A percentile compares a stretch with the other conserved stretches of the same genome.
These are phyloP conservation scores for Psilocybe cubensis DNA, from an alignment of 768 basidiomycete genomes.

Conservation along the genomic window DNA sequence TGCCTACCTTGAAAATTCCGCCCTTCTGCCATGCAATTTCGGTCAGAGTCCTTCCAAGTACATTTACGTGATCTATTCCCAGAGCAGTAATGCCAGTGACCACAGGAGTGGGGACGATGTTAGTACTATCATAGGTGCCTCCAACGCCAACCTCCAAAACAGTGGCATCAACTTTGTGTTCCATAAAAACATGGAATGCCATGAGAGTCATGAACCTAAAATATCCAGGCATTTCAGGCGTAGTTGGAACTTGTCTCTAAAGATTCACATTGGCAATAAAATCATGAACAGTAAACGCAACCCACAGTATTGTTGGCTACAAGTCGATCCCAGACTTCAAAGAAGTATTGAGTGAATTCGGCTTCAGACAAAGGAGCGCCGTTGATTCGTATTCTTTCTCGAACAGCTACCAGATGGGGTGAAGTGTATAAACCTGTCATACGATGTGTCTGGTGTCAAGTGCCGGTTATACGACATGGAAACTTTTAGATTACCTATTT, in stretches of 20 bases:
- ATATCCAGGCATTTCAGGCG: conserved; percentile 83
- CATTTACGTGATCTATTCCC: conserved; percentile 88
- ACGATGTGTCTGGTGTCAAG: background rate
- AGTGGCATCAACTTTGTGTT: conserved; percentile 84
- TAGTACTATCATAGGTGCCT: conserved; percentile 93
- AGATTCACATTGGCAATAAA: background rate
- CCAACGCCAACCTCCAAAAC: conserved; percentile 97
- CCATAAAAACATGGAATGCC: conserved; percentile 88
- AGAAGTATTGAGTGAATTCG: conserved; percentile 89
- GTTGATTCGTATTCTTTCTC: conserved; percentile 94
- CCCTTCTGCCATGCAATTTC: conserved; percentile 97
- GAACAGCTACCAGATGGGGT: conserved; percentile 93
- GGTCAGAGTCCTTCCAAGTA: conserved; percentile 84
- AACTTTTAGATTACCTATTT: conserved; percentile 62
- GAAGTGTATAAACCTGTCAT: conserved; percentile 91
- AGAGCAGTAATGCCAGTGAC: conserved; percentile 89
- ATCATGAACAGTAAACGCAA: background rate
- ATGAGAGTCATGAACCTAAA: conserved; percentile 93
- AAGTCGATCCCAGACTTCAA: conserved; percentile 92
- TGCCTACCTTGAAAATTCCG: conserved; percentile 88
- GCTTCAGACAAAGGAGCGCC: conserved; percentile 89
- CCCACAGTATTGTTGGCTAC: conserved; percentile 62
- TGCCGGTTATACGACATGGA: background rate
- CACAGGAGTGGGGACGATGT: conserved; percentile 90
- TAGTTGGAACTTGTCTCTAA: conserved; percentile 52